Conservation (phyloP, 2,329 filamentous ascomycete genomes). For the Calonectria montana region DNA sequence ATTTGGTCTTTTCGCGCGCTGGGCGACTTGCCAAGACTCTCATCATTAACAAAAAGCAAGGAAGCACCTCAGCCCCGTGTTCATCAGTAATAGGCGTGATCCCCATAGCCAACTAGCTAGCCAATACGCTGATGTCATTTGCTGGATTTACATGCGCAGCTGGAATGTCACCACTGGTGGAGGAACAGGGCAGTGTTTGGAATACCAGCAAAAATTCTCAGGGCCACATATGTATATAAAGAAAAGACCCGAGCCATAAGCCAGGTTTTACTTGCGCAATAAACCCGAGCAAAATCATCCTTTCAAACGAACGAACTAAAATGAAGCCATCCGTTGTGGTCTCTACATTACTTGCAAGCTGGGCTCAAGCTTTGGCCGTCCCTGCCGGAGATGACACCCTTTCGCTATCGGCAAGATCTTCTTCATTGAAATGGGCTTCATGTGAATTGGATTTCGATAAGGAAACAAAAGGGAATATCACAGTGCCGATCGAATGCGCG, state of each 20-base stretch:
- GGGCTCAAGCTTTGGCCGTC: not conserved
- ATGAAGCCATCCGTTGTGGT: not conserved
- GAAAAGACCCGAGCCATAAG: too few relatives aligned
- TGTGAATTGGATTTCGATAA: slow-evolving; percentile 9
- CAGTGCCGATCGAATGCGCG: slow-evolving; percentile 43
- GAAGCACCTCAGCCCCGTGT: too few relatives aligned
- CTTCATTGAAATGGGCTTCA: slow-evolving; percentile 7
- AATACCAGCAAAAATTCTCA: not conserved
- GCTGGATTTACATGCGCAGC: not conserved
- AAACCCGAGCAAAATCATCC: not conserved
- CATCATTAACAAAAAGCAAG: not conserved
- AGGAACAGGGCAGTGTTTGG: not conserved
- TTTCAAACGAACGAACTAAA: not conserved
- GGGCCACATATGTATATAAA: not conserved
- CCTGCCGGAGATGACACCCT: not conserved
- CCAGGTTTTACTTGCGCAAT: not conserved
- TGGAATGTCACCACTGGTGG: not conserved
- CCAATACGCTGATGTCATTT: not conserved
- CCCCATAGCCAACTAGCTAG: not conserved
- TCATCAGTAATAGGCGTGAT: not conserved
- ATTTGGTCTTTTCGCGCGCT: not conserved
- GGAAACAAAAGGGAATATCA: not conserved
- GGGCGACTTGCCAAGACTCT: not conserved
- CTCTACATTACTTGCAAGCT: not conserved
- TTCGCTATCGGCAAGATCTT: not conserved